A percentile compares a stretch with the other conserved stretches of the same genome.
Evolutionary conservation across 164 flowering plant genomes (phyloP).

Genomic region (Annona cherimola): DNA sequence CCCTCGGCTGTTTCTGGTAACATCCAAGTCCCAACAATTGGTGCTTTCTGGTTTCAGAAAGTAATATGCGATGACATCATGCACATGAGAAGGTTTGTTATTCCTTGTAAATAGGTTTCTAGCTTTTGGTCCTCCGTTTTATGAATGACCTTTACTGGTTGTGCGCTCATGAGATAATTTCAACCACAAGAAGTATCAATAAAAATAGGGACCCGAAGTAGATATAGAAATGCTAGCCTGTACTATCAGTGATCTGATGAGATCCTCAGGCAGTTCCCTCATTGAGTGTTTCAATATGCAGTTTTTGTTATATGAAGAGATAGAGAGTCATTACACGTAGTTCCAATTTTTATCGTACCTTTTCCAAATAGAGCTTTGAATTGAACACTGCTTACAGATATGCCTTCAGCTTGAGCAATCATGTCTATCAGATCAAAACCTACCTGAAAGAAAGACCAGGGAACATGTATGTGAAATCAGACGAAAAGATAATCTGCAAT

Average conservation of each 20-base stretch:
- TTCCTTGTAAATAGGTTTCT: not conserved
- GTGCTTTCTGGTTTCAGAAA: not conserved
- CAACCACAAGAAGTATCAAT: not conserved
- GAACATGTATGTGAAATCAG: not conserved
- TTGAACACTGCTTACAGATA: conserved; percentile 53
- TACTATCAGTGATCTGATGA: not conserved
- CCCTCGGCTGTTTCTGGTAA: too few relatives aligned
- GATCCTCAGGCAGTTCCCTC: not conserved
- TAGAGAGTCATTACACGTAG: too few relatives aligned
- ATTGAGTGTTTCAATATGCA: not conserved
- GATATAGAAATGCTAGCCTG: not conserved
- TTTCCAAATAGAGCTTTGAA: conserved; percentile 78
- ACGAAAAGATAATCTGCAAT: not conserved
- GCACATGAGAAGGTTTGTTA: not conserved
- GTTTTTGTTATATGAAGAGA: not conserved
- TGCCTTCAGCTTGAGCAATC: conserved; percentile 87
- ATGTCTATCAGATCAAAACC: conserved; percentile 91
- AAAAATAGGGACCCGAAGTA: not conserved
- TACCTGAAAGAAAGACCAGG: conserved; percentile 39
- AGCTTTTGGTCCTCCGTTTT: not conserved
- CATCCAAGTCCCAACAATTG: not conserved
- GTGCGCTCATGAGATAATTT: too few relatives aligned
- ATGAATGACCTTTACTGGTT: not conserved
- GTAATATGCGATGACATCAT: not conserved
- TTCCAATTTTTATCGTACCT: conserved; percentile 34